Percentiles rank a stretch among this genome's conserved stretches.
These are phyloP conservation scores for Phytophthora tentaculata DNA, from an alignment of 352 stramenopile species.

Conservation along the genomic window DNA sequence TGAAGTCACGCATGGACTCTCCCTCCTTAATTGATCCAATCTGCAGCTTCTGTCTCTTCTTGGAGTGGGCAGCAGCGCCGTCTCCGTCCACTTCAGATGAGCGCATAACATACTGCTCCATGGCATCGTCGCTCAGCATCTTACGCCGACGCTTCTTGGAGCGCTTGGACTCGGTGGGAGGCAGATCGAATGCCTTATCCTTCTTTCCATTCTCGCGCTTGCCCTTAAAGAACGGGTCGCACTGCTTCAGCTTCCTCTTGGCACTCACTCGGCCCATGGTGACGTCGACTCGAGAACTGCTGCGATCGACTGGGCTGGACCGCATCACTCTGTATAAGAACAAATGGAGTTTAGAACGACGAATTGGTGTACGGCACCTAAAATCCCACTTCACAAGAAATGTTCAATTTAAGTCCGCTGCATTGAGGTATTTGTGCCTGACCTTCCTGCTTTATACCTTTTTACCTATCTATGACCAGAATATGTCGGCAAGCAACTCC, in stretches of 20 bases:
- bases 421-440: too few relatives aligned
- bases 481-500: constrained; percentile 17
- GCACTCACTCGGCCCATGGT: constrained; percentile 69
- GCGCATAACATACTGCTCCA: constrained; percentile 73
- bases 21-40: constrained; percentile 63
- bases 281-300: background rate
- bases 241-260: constrained; percentile 89
- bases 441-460: constrained; percentile 34
- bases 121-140: constrained; percentile 57
- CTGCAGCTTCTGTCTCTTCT: constrained; percentile 60
- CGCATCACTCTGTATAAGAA: constrained; percentile 30
- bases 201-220: constrained; percentile 79
- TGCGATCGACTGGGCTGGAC: constrained; percentile 27
- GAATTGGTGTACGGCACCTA: too few relatives aligned
- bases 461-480: constrained; percentile 34
- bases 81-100: constrained; percentile 50
- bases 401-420: too few relatives aligned
- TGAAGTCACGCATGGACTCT: constrained; percentile 86
- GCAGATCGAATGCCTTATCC: constrained; percentile 67
- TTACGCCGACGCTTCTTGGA: constrained; percentile 86
- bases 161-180: constrained; percentile 73
- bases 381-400: too few relatives aligned
- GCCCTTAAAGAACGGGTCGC: constrained; percentile 89
- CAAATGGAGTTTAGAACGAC: too few relatives aligned
- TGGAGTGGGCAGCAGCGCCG: constrained; percentile 17